Conservation (phyloP, 345 rosid genomes). For the Citrus unshiu region DNA sequence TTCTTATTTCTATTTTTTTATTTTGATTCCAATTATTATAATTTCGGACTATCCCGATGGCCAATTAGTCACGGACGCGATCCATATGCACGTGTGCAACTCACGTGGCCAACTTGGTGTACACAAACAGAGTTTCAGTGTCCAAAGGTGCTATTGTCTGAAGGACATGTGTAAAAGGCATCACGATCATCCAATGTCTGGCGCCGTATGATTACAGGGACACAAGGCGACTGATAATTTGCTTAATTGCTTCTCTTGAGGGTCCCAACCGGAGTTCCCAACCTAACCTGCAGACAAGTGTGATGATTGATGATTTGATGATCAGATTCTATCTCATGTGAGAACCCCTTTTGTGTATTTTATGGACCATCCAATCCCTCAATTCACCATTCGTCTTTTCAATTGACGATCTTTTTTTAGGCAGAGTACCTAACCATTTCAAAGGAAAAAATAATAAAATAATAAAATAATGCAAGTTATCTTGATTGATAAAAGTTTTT, state of each 20-base stretch:
- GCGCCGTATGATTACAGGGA: background rate
- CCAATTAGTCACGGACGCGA: too few relatives aligned
- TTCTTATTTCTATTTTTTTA: rapidly evolving
- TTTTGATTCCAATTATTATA: too few relatives aligned
- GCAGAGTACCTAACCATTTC: background rate
- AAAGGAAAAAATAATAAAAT: too few relatives aligned
- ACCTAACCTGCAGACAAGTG: background rate
- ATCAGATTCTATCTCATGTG: background rate
- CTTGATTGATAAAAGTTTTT: too few relatives aligned
- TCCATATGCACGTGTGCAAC: background rate
- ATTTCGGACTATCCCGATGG: too few relatives aligned
- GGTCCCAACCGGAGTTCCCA: too few relatives aligned
- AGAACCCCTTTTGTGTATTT: background rate
- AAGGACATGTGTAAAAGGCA: background rate
- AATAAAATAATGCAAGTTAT: too few relatives aligned
- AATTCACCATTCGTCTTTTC: background rate
- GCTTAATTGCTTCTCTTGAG: too few relatives aligned
- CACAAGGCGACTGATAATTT: background rate
- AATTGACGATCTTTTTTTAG: background rate
- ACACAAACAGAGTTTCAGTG: background rate
- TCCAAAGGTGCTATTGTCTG: background rate
- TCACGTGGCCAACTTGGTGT: background rate
- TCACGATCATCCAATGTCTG: background rate
- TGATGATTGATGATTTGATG: background rate
- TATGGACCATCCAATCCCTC: background rate